Percentiles rank a stretch among this genome's conserved stretches.
phyloP scores from a whole-genome alignment of 106 monocot genomes.

The Phalaenopsis equestris region DNA sequence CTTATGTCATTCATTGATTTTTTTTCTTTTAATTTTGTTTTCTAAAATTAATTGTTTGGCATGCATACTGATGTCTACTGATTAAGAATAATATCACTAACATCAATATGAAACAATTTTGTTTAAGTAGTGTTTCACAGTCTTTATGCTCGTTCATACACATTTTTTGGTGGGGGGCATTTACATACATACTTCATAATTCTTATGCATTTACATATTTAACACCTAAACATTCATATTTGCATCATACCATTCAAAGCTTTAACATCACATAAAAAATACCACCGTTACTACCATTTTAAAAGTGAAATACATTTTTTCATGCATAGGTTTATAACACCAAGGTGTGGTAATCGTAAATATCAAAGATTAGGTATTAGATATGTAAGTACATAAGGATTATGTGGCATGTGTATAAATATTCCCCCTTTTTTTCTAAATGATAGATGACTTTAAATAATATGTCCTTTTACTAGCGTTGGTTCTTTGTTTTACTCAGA shows the following conservation, averaged over 20 bases:
- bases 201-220: too few species aligned
- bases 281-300: too few species aligned
- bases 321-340: too few species aligned
- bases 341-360: too few species aligned
- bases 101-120: background rate
- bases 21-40: background rate
- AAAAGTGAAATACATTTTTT: too few species aligned
- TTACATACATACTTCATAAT: too few species aligned
- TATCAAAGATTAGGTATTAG: too few species aligned
- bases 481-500: constrained; percentile 10
- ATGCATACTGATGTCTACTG: background rate
- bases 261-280: too few species aligned
- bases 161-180: background rate
- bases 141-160: background rate
- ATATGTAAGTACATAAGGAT: too few species aligned
- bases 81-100: background rate
- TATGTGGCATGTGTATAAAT: too few species aligned
- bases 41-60: background rate
- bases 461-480: background rate
- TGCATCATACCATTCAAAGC: too few species aligned
- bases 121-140: background rate
- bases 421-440: background rate
- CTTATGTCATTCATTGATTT: background rate
- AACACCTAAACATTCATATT: too few species aligned
- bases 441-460: background rate